Evolutionary conservation across 164 flowering plant genomes (phyloP).

Genomic region (Kalanchoe fedtschenkoi): DNA sequence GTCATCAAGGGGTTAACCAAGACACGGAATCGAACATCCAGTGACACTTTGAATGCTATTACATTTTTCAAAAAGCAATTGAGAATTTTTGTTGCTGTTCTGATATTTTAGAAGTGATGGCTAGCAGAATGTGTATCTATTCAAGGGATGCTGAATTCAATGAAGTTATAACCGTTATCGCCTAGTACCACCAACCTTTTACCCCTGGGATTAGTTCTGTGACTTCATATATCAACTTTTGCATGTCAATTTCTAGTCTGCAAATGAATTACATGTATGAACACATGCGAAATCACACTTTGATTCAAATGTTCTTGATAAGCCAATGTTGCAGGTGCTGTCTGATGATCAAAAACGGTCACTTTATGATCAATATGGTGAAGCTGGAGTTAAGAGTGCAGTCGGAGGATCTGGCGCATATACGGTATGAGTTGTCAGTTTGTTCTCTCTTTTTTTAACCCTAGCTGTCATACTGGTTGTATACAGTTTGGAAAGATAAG

Average conservation of each 20-base stretch:
- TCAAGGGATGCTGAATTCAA: background rate
- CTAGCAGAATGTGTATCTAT: background rate
- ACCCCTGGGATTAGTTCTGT: background rate
- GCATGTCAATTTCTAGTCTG: no score
- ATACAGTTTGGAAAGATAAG: no score
- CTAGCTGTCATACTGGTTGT: background rate
- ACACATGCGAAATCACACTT: background rate
- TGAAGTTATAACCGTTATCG: no score
- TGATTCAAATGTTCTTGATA: conserved; percentile 16
- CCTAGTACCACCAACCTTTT: no score
- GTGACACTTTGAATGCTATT: background rate
- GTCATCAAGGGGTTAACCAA: background rate
- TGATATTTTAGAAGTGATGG: background rate
- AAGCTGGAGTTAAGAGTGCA: conserved; percentile 86
- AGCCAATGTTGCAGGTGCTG: conserved; percentile 73
- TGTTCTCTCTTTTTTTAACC: background rate
- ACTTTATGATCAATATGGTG: conserved; percentile 93
- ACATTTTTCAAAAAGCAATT: background rate
- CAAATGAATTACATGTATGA: background rate
- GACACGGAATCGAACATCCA: background rate
- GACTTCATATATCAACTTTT: no score
- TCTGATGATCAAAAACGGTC: conserved; percentile 97
- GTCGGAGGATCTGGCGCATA: conserved; percentile 79
- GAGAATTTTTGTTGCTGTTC: background rate
- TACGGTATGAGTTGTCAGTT: conserved; percentile 43